phyloP scores from a whole-genome alignment of 163 green algal species.

The Volvox carteri region DNA sequence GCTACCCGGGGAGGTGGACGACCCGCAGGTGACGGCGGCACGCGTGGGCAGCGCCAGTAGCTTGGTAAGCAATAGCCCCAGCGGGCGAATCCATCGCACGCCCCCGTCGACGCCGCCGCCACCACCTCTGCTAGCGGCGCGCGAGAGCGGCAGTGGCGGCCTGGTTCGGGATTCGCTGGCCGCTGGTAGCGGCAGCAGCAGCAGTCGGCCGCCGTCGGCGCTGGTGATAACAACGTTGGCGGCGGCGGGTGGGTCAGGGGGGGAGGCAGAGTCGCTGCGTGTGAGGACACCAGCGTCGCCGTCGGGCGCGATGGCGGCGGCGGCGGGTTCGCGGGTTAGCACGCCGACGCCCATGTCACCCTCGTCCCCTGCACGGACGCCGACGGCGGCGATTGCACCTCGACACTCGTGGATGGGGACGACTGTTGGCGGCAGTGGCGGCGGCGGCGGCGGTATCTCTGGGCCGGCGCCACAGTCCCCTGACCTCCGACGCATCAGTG shows the following conservation, averaged over 20 bases:
- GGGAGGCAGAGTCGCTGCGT: no score
- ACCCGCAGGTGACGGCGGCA: neutral
- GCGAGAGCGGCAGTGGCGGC: neutral
- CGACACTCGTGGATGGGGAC: neutral
- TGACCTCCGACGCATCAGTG: neutral
- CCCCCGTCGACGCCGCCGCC: neutral
- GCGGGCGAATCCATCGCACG: neutral
- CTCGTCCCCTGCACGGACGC: neutral
- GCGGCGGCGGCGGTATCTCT: neutral
- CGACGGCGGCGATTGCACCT: neutral
- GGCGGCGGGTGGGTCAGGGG: neutral
- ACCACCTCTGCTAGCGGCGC: neutral
- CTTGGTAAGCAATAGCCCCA: neutral
- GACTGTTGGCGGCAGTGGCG: neutral
- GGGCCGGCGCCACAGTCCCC: no score
- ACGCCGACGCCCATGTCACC: neutral
- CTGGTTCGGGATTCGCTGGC: neutral
- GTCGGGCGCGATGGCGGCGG: neutral
- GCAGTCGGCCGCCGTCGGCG: neutral
- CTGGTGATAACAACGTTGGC: neutral
- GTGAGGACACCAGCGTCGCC: neutral
- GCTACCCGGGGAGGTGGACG: conserved; percentile 1
- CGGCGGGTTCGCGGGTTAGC: neutral
- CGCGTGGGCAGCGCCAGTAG: conserved; percentile 1
- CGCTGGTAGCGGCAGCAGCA: neutral